Base-by-base conservation (phyloP, 2,329 filamentous ascomycete genomes). In the Fusarium sp. region DNA sequence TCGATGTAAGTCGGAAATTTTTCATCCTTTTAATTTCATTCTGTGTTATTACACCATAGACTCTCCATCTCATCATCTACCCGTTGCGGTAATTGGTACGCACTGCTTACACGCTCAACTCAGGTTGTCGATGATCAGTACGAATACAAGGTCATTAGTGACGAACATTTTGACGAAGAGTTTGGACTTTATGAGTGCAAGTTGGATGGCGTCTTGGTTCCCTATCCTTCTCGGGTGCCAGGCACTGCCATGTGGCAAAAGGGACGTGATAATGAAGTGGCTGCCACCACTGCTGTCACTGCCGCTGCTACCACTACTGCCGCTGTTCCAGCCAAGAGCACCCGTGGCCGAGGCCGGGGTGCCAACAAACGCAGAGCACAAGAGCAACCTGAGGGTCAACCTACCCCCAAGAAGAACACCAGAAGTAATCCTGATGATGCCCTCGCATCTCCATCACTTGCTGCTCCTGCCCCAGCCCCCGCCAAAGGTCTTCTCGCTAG, bases 281-380 rank as follows among this genome's bases (percentile, higher is more conserved):
- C 80, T 57, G 80, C 78, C 57, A 79, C 76, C 25, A 74, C 75
- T 38, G 70, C 75, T 16, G 71, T 73, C 41, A 65, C 76, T 40
- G 70, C 76, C 13, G 69, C 72, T 30, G 58, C 75, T 30, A 66
- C 72, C 56, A 73, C 75, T 32, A 67, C 75, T 34, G 58, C 76
- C 29, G 65, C 72, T 58, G 74, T 73, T 32, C 70, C 75, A 38
- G 74, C 67, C 67, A 80, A 69, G 65, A 70, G 73, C 18, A 52
- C 48, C 13, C 70, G 74, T 76, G 80, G 76, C 54, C 76, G 70
- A 72, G 80, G 72, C 47, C 80, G 74, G 49, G 78, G 75, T 34
- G 75, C 74, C 56, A 77, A 74, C 65, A 89, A 88, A 78, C 84
- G 86, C 25, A 86, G 83, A 72, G 83, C 86, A 8, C 83, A 82